phyloP scores from a whole-genome alignment of 2,329 filamentous ascomycete species.

The Gliomastix tumulicola region DNA sequence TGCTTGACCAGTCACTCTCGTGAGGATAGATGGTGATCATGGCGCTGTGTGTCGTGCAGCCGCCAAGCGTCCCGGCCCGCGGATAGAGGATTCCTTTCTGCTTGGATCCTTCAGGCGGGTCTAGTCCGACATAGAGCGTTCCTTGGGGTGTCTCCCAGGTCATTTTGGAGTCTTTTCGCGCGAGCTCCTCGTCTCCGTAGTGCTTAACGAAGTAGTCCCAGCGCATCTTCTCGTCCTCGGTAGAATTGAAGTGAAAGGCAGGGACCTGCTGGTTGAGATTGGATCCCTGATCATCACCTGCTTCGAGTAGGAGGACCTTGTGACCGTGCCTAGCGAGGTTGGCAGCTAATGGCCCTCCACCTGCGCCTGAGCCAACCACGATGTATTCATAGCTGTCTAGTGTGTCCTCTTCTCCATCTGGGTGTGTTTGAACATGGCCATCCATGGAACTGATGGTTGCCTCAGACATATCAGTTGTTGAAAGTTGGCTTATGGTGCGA shows the following conservation, averaged over 20 bases:
- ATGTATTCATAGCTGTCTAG: slow-evolving; percentile 46
- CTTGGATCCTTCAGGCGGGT: slow-evolving; percentile 8
- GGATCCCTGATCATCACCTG: slow-evolving; percentile 22
- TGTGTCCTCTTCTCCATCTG: background rate
- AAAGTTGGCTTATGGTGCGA: background rate
- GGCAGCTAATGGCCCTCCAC: slow-evolving; percentile 47
- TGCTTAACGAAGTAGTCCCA: slow-evolving; percentile 11
- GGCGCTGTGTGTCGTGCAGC: slow-evolving; percentile 24
- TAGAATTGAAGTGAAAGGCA: slow-evolving; percentile 14
- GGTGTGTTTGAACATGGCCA: background rate
- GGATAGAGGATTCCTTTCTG: slow-evolving; percentile 19
- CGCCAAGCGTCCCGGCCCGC: slow-evolving; percentile 15
- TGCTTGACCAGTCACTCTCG: slow-evolving; percentile 40
- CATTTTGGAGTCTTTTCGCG: slow-evolving; percentile 6
- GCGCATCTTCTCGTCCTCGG: slow-evolving; percentile 13
- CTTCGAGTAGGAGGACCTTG: slow-evolving; percentile 51
- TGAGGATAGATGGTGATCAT: slow-evolving; percentile 41
- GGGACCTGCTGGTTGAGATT: slow-evolving; percentile 36
- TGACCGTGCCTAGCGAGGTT: slow-evolving; percentile 49
- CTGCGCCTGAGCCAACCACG: slow-evolving; percentile 50
- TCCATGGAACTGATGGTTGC: background rate
- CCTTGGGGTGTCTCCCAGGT: slow-evolving; percentile 8
- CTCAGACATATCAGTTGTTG: background rate
- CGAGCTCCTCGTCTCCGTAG: slow-evolving; percentile 9
- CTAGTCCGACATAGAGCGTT: slow-evolving; percentile 7